phyloP scores from a whole-genome alignment of 2,329 filamentous ascomycete species.

The Aspergillus latus region DNA sequence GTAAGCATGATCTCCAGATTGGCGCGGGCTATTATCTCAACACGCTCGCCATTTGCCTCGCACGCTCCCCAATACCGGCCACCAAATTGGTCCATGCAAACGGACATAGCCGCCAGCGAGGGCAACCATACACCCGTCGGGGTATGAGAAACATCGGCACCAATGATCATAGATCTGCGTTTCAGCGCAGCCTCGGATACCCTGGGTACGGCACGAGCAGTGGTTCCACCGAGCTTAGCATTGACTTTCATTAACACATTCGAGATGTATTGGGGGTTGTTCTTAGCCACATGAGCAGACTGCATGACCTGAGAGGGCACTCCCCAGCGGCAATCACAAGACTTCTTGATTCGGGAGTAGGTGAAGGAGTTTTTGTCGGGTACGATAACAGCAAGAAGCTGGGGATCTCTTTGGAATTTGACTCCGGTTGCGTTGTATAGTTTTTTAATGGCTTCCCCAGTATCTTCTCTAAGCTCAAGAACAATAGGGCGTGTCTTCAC shows the following conservation, averaged over 20 bases:
- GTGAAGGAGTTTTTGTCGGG: conserved; percentile 66
- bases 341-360: conserved; percentile 88
- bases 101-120: conserved; percentile 85
- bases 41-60: conserved; percentile 78
- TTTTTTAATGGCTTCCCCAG: conserved; percentile 56
- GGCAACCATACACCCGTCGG: conserved; percentile 64
- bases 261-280: conserved; percentile 79
- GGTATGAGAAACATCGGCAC: conserved; percentile 85
- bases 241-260: conserved; percentile 98
- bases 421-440: conserved; percentile 59
- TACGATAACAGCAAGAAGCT: conserved; percentile 79
- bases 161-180: conserved; percentile 73
- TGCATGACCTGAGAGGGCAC: conserved; percentile 82
- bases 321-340: conserved; percentile 80
- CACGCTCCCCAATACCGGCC: conserved; percentile 76
- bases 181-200: conserved; percentile 39
- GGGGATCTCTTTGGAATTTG: conserved; percentile 58
- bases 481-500: conserved; percentile 50
- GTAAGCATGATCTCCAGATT: conserved; percentile 69
- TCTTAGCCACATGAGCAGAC: conserved; percentile 65
- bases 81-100: conserved; percentile 70
- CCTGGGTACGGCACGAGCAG: conserved; percentile 54
- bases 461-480: conserved; percentile 43
- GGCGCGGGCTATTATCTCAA: conserved; percentile 70
- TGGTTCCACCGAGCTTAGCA: conserved; percentile 85